Evolutionary conservation across 202 grass and related monocot species (phyloP).

Genomic region (Zoysia matrella): DNA sequence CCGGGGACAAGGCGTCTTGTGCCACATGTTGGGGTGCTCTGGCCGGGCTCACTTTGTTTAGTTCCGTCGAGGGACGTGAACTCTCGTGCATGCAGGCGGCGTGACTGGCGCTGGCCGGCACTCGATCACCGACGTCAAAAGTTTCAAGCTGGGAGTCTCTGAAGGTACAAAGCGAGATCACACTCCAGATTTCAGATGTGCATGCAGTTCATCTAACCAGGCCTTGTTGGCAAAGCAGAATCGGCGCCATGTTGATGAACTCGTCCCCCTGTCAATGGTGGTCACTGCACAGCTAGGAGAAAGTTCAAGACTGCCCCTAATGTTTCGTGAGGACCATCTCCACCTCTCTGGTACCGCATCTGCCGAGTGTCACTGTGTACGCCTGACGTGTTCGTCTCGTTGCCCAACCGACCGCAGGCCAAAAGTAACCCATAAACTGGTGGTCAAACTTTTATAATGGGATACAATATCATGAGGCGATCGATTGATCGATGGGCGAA

Average conservation of each 20-base stretch:
- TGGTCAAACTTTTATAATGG: slow-evolving; percentile 48
- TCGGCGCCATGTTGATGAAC: background rate
- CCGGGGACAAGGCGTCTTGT: slow-evolving; percentile 27
- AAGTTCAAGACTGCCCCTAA: slow-evolving; percentile 16
- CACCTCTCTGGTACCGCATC: background rate
- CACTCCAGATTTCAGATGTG: too few relatives aligned
- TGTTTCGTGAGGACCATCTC: background rate
- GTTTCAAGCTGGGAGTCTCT: background rate
- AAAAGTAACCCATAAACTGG: slow-evolving; percentile 11
- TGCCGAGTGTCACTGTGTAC: background rate
- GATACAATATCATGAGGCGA: slow-evolving; percentile 18
- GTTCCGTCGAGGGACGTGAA: slow-evolving; percentile 1
- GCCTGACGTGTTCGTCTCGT: background rate
- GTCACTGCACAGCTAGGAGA: background rate
- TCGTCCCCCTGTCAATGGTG: background rate
- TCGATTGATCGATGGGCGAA: slow-evolving; percentile 2
- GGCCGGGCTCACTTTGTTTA: slow-evolving; percentile 10
- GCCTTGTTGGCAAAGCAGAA: too few relatives aligned
- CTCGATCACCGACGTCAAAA: too few relatives aligned
- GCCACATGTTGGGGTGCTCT: slow-evolving; percentile 28
- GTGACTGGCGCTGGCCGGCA: background rate
- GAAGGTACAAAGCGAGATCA: too few relatives aligned
- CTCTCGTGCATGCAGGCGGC: slow-evolving; percentile 10
- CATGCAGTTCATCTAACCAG: too few relatives aligned
- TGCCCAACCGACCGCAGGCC: background rate